Conservation (phyloP, 257 asterid genomes). For the Fraxinus anomala region DNA sequence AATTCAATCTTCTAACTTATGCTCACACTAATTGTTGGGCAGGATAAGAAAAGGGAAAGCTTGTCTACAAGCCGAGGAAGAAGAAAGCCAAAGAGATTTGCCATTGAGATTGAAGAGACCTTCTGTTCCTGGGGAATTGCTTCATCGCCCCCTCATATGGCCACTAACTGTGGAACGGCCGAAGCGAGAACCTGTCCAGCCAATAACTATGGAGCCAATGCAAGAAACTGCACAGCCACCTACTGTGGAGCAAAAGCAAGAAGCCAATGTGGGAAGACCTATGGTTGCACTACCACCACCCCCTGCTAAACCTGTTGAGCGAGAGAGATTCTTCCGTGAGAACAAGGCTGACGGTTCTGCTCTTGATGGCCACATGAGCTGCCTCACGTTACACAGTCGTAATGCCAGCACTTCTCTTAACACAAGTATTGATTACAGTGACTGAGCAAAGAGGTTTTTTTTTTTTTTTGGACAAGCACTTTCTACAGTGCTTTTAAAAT, state of each 20-base stretch:
- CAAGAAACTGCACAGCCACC: slow-evolving; percentile 37
- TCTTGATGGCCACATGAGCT: slow-evolving; percentile 56
- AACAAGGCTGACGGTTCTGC: slow-evolving; percentile 59
- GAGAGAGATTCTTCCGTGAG: slow-evolving; percentile 83
- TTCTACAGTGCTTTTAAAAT: not conserved
- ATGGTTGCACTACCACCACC: slow-evolving; percentile 82
- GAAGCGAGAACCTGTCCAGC: slow-evolving; percentile 38
- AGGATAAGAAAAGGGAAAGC: slow-evolving; percentile 98
- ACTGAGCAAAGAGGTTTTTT: slow-evolving; percentile 27
- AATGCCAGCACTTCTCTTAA: slow-evolving; percentile 73
- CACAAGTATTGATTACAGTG: slow-evolving; percentile 74
- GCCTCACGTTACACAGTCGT: slow-evolving; percentile 83
- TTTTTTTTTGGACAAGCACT: not conserved
- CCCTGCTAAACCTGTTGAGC: slow-evolving; percentile 86
- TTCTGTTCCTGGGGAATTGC: slow-evolving; percentile 59
- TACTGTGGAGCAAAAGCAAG: slow-evolving; percentile 34
- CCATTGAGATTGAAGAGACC: slow-evolving; percentile 57
- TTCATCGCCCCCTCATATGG: slow-evolving; percentile 74
- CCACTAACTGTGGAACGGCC: slow-evolving; percentile 56
- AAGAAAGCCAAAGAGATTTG: slow-evolving; percentile 45
- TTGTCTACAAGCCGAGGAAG: slow-evolving; percentile 66
- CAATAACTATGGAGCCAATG: slow-evolving; percentile 37
- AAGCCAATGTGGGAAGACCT: slow-evolving; percentile 29
- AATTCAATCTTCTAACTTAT: not conserved
- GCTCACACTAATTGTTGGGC: slow-evolving; percentile 19